Evolutionary conservation across 1,284 basidiomycete genomes (phyloP).

Genomic region (Papiliotrema laurentii): DNA sequence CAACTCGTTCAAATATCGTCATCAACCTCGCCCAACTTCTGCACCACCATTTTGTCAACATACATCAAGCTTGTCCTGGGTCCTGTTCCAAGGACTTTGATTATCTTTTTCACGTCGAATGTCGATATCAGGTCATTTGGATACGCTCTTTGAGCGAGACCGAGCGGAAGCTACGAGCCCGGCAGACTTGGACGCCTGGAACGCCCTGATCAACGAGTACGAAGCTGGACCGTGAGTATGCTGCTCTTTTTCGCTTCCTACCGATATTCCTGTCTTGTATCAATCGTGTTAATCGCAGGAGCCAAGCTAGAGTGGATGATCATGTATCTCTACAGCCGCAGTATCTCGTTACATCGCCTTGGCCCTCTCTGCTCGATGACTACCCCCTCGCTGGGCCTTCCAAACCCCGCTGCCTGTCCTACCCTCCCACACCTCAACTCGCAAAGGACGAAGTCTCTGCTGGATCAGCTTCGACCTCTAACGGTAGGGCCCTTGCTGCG

Average conservation of each 20-base stretch:
- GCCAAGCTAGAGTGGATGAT: background rate
- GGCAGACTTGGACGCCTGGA: background rate
- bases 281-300: background rate
- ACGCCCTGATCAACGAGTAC: background rate
- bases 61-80: background rate
- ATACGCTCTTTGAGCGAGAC: background rate
- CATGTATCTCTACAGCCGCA: background rate
- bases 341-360: background rate
- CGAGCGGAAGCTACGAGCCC: background rate
- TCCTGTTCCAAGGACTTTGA: too few species aligned
- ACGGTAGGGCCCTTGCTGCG: background rate
- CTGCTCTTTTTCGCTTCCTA: background rate
- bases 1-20: background rate
- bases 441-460: background rate
- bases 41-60: background rate
- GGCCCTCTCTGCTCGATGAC: slow-evolving; percentile 4
- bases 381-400: slow-evolving; percentile 5
- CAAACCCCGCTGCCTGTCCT: background rate
- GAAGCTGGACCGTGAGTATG: slow-evolving; percentile 2
- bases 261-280: background rate
- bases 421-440: background rate
- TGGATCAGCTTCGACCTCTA: background rate
- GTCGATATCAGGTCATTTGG: slow-evolving; percentile 2
- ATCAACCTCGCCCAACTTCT: too few species aligned
- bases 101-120: too few species aligned